Percentiles rank a stretch among this genome's conserved stretches.
Evolutionary conservation across 2,329 filamentous ascomycete species (phyloP).

Genomic region (Colletotrichum sp.): DNA sequence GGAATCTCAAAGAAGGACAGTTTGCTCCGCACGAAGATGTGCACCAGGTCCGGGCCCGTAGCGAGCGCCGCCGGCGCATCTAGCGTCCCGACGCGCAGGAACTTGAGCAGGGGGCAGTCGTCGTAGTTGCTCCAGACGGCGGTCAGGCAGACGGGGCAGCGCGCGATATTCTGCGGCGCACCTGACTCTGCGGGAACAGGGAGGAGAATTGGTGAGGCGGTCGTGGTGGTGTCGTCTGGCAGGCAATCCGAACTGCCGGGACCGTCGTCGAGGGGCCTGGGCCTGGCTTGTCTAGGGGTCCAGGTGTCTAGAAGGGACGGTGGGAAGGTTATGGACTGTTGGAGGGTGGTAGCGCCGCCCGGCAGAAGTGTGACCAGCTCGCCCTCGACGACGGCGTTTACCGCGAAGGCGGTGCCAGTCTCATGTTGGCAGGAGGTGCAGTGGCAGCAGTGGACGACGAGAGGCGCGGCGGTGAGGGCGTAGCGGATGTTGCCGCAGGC

Average conservation of each 20-base stretch:
- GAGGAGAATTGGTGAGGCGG: slow-evolving; percentile 24
- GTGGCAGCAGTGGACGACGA: slow-evolving; percentile 51
- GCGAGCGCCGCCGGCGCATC: slow-evolving; percentile 37
- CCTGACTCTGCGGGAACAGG: slow-evolving; percentile 44
- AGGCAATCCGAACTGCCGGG: neutral
- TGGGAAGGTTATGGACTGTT: neutral
- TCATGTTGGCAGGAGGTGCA: slow-evolving; percentile 52
- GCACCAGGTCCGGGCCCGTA: slow-evolving; percentile 45
- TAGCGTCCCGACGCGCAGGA: slow-evolving; percentile 49
- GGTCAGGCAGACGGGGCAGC: slow-evolving; percentile 46
- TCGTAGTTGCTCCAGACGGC: slow-evolving; percentile 48
- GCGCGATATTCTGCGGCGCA: slow-evolving; percentile 42
- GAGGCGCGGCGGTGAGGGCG: slow-evolving; percentile 60
- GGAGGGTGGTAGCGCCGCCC: slow-evolving; percentile 23
- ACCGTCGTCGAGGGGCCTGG: neutral
- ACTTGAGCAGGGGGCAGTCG: slow-evolving; percentile 35
- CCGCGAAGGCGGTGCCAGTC: slow-evolving; percentile 41
- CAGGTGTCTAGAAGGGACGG: neutral
- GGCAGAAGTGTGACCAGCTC: slow-evolving; percentile 35
- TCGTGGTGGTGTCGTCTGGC: neutral
- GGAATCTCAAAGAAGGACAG: slow-evolving; percentile 40
- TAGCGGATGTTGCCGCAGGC: slow-evolving; percentile 74
- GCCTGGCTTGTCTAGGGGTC: slow-evolving; percentile 2
- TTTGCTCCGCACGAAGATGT: slow-evolving; percentile 47
- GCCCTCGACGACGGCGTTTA: slow-evolving; percentile 49